These are phyloP conservation scores for Nyssa sinensis DNA, from an alignment of 148 eudicot genomes.

Conservation along the genomic window DNA sequence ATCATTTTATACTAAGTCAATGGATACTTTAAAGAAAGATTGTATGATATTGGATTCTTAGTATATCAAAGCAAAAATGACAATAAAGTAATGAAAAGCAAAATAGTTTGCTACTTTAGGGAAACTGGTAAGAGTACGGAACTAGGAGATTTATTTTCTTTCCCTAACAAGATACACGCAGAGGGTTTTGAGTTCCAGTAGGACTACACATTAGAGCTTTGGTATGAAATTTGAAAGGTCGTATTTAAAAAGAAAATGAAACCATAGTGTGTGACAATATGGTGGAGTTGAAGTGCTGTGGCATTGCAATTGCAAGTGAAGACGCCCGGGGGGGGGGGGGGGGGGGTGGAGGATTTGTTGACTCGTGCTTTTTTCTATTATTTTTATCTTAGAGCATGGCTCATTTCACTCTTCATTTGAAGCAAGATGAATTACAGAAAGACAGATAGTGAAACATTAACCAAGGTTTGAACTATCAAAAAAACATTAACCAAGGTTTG, in stretches of 20 bases:
- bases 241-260: neutral
- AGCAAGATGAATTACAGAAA: too few species aligned
- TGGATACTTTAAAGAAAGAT: neutral
- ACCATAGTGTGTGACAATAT: too few species aligned
- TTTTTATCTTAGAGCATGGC: neutral
- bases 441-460: too few species aligned
- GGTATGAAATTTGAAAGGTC: neutral
- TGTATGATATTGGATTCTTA: neutral
- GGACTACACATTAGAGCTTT: neutral
- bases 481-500: too few species aligned
- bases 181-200: neutral
- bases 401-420: neutral
- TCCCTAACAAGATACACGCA: too few species aligned
- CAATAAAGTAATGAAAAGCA: neutral
- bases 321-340: too few species aligned
- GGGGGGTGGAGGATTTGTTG: neutral
- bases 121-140: neutral
- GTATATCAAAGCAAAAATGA: neutral
- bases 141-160: neutral
- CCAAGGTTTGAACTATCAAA: too few species aligned
- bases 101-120: neutral
- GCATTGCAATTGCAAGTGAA: too few species aligned
- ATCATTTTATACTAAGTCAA: neutral
- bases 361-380: too few species aligned
- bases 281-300: too few species aligned